Evolutionary conservation across 1,139 yeast genomes (phyloP).

Genomic region (Hemisphaericaspora subhashii): DNA sequence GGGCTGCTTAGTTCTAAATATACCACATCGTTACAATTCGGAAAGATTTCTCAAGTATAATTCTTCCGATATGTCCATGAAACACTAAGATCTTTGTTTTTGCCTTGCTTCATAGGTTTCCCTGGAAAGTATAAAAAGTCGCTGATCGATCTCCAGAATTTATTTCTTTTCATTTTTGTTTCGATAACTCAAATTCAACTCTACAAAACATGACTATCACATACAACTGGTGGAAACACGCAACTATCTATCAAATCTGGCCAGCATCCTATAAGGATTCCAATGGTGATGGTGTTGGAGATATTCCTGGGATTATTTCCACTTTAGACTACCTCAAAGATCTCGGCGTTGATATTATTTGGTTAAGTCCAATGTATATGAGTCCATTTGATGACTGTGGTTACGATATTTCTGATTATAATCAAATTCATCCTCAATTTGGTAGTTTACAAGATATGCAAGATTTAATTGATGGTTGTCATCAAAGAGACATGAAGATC

Average conservation of each 20-base stretch:
- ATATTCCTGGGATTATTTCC: slow-evolving; percentile 53
- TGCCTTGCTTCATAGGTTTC: too few species aligned
- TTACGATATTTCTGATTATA: slow-evolving; percentile 56
- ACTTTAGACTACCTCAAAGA: slow-evolving; percentile 51
- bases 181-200: too few species aligned
- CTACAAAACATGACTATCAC: too few species aligned
- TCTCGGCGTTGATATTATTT: slow-evolving; percentile 52
- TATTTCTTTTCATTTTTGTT: too few species aligned
- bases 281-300: slow-evolving; percentile 59
- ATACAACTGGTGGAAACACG: slow-evolving; percentile 61
- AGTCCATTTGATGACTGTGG: slow-evolving; percentile 66
- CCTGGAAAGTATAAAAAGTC: too few species aligned
- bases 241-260: slow-evolving; percentile 56
- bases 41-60: too few species aligned
- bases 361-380: slow-evolving; percentile 59
- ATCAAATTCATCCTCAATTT: slow-evolving; percentile 49
- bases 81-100: too few species aligned
- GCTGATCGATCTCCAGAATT: too few species aligned
- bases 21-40: too few species aligned
- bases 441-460: slow-evolving; percentile 55
- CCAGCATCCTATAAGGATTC: slow-evolving; percentile 60
- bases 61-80: too few species aligned
- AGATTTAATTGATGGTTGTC: slow-evolving; percentile 44
- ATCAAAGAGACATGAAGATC: slow-evolving; percentile 50
- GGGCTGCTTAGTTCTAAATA: too few species aligned